Conservation (phyloP, 306 rosid genomes). For the Prosopis cineraria region DNA sequence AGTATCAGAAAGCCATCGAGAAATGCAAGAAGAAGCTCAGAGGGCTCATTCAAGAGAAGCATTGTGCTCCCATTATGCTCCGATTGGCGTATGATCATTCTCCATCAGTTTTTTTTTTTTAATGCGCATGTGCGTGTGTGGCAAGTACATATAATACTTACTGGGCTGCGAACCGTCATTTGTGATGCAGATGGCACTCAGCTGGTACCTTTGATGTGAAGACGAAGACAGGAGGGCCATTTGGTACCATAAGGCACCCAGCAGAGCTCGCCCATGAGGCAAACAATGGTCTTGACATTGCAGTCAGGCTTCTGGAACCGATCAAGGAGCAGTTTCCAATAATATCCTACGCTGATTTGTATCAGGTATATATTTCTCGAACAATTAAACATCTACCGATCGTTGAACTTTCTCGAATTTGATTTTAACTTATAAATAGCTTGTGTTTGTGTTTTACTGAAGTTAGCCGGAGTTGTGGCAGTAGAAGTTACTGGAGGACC, state of each 20-base stretch:
- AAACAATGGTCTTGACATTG: slow-evolving; percentile 65
- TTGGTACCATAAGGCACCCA: slow-evolving; percentile 56
- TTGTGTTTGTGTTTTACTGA: neutral
- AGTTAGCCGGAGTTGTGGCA: slow-evolving; percentile 72
- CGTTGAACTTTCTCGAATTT: neutral
- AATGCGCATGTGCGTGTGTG: neutral
- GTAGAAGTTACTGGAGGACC: slow-evolving; percentile 75
- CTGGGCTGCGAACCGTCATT: neutral
- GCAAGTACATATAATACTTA: neutral
- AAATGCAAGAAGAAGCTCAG: slow-evolving; percentile 68
- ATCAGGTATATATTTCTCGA: slow-evolving; percentile 40
- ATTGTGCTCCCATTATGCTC: slow-evolving; percentile 67
- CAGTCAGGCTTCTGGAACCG: slow-evolving; percentile 56
- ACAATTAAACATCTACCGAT: neutral
- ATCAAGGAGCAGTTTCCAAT: slow-evolving; percentile 55
- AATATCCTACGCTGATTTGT: slow-evolving; percentile 59
- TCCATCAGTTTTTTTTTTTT: neutral
- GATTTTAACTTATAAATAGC: neutral
- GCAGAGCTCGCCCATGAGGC: slow-evolving; percentile 62
- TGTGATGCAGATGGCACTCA: slow-evolving; percentile 62
- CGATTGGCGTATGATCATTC: slow-evolving; percentile 51
- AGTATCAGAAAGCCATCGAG: slow-evolving; percentile 50
- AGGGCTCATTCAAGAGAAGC: slow-evolving; percentile 61
- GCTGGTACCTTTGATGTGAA: slow-evolving; percentile 61
- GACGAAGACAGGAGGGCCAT: slow-evolving; percentile 63